A percentile compares a stretch with the other conserved stretches of the same genome.
phyloP scores from a whole-genome alignment of 768 basidiomycete genomes.

The Dacryopinax primogenitus region DNA sequence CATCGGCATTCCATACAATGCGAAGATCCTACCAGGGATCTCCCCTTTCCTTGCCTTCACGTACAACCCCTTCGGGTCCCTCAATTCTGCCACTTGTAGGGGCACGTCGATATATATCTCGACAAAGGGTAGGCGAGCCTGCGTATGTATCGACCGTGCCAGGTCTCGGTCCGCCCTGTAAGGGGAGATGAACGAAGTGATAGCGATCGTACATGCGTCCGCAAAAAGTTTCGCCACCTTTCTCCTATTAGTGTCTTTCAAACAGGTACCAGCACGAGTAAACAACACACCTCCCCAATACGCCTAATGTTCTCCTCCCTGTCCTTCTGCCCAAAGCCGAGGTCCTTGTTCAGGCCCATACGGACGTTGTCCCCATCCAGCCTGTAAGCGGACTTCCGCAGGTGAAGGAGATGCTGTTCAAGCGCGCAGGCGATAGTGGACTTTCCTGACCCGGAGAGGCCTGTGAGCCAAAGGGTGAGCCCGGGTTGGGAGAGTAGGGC shows the following conservation, averaged over 20 bases:
- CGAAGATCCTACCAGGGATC: conserved; percentile 63
- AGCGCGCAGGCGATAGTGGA: conserved; percentile 95
- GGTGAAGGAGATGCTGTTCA: conserved; percentile 85
- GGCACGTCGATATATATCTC: conserved; percentile 96
- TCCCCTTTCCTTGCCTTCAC: conserved; percentile 91
- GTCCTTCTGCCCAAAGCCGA: conserved; percentile 85
- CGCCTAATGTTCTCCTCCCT: conserved; percentile 92
- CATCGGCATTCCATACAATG: not conserved
- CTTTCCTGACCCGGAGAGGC: conserved; percentile 92
- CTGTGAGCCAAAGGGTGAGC: conserved; percentile 91
- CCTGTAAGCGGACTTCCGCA: conserved; percentile 74
- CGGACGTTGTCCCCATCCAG: conserved; percentile 94
- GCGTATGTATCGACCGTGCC: conserved; percentile 70
- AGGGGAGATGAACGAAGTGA: conserved; percentile 99
- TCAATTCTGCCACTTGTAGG: conserved; percentile 68
- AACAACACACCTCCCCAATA: conserved; percentile 69
- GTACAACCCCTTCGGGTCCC: conserved; percentile 96
- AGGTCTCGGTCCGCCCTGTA: conserved; percentile 73
- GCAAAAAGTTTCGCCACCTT: conserved; percentile 93
- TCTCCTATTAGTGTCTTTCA: not conserved
- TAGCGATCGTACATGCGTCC: conserved; percentile 67
- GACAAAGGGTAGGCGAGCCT: conserved; percentile 62
- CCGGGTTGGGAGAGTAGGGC: conserved; percentile 65
- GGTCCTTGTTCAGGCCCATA: conserved; percentile 92
- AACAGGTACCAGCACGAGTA: not conserved